Base-by-base conservation (phyloP, 2,329 filamentous ascomycete species). In the Ascochyta koolunga region DNA sequence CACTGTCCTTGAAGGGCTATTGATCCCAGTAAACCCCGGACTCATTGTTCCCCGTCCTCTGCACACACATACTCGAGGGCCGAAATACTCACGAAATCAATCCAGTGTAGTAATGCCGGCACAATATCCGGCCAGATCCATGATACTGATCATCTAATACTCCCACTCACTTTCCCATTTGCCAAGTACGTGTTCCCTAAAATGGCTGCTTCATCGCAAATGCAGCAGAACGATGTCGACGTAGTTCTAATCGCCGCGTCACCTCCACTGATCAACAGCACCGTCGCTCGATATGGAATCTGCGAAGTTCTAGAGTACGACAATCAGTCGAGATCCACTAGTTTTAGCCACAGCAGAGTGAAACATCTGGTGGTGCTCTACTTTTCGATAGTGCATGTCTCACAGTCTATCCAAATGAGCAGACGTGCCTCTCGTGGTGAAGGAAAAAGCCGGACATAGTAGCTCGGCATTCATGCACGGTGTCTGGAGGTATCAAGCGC, bases 261-360 rank as follows among this genome's bases (percentile, higher is more conserved):
- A 11, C 21, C 33, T 45, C 35, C 40, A 39, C 41, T 44, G 32
- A 43, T 54, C 38, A 43, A 27, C 44, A 25, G 21, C 19, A 48
- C 48, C 32, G 43, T 33, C 27, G 37, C 37, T 27, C 11, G 19
- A 36, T 16, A 29, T 24, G 19, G 36, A 25, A 10, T 10, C 21
- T n/a, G 39, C 25, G 35, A 38, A 16, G 18, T 39, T 44, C 40
- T 44, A 15, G 16, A 36, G n/a, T 15, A 54, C 29, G 44, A 43
- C 39, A 27, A 48, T 43, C 43, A 40, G 25, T 38, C 39, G 39
- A 15, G 39, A 16, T 22, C 27, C 40, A 35, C 50, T 54, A 49
- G 33, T 22, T 31, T 25, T 16, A 38, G 50, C 43, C 38, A 54
- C 44, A 48, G 9, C 15, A 32, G 18, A 25, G 7, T 44, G 50